These are phyloP conservation scores for Trichophyton verrucosum DNA, from an alignment of 2,329 filamentous ascomycete species.

Conservation along the genomic window DNA sequence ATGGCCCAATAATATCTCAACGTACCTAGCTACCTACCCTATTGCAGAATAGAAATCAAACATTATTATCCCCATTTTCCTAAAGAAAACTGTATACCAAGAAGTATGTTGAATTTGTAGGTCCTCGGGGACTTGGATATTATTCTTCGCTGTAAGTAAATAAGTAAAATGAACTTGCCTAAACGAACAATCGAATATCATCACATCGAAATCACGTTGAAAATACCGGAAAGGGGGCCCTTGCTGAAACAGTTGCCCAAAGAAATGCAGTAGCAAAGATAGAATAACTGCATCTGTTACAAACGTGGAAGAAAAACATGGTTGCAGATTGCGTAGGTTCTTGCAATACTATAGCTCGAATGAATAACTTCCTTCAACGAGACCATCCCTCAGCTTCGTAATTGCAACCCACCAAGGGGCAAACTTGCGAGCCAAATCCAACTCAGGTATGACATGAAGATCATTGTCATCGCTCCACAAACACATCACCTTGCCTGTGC, in stretches of 20 bases:
- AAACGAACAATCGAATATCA: not conserved
- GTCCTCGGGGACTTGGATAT: not conserved
- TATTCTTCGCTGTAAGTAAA: not conserved
- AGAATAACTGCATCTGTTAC: not conserved
- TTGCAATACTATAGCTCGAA: constrained; percentile 31
- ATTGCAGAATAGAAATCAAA: not conserved
- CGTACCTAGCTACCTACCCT: not conserved
- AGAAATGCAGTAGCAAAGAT: not conserved
- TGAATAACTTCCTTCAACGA: constrained; percentile 66
- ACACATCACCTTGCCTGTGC: constrained; percentile 60
- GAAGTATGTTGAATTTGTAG: not conserved
- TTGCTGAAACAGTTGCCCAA: not conserved
- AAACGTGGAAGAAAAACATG: not conserved
- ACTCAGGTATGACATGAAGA: constrained; percentile 60
- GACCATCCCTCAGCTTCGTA: constrained; percentile 61
- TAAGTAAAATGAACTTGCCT: not conserved
- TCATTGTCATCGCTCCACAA: constrained; percentile 79
- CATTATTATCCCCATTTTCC: not conserved
- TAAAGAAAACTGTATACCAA: not conserved
- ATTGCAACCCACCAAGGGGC: constrained; percentile 68
- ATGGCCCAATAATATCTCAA: not conserved
- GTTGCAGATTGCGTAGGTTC: not conserved
- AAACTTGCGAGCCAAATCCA: constrained; percentile 66
- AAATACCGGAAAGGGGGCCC: not conserved
- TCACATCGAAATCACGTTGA: not conserved